These are phyloP conservation scores for Globisporangium nunn DNA, from an alignment of 352 stramenopile genomes.

Conservation along the genomic window DNA sequence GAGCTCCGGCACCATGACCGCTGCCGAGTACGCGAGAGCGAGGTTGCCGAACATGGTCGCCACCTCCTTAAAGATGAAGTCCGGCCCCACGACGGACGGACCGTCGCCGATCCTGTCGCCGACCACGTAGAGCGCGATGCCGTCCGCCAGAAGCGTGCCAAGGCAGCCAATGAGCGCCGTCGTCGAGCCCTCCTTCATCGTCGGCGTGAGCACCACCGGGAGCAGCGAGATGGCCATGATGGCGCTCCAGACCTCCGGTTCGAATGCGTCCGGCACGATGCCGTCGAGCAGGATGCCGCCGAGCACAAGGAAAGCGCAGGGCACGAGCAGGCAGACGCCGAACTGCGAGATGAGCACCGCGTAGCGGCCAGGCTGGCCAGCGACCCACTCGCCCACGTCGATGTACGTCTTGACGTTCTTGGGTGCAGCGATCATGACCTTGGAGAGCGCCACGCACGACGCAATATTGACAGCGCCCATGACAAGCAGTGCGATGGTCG, in stretches of 20 bases:
- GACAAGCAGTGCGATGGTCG: constrained; percentile 36
- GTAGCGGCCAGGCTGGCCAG: background rate
- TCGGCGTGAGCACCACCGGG: constrained; percentile 36
- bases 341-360: background rate
- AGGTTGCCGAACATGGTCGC: constrained; percentile 44
- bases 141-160: constrained; percentile 41
- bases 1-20: constrained; percentile 42
- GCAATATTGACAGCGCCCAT: constrained; percentile 57
- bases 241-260: constrained; percentile 34
- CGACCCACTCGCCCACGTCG: background rate
- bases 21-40: constrained; percentile 40
- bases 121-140: too few species aligned
- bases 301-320: constrained; percentile 43
- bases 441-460: constrained; percentile 36
- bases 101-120: constrained; percentile 23
- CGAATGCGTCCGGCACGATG: constrained; percentile 41
- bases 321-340: constrained; percentile 26
- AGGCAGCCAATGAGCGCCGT: constrained; percentile 37
- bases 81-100: too few species aligned
- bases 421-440: constrained; percentile 27
- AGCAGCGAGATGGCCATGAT: constrained; percentile 40
- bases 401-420: background rate
- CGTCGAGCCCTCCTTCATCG: constrained; percentile 37
- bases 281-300: constrained; percentile 30
- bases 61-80: constrained; percentile 38